phyloP scores from a whole-genome alignment of 73 alveolate species.

The Effrenium voratum region DNA sequence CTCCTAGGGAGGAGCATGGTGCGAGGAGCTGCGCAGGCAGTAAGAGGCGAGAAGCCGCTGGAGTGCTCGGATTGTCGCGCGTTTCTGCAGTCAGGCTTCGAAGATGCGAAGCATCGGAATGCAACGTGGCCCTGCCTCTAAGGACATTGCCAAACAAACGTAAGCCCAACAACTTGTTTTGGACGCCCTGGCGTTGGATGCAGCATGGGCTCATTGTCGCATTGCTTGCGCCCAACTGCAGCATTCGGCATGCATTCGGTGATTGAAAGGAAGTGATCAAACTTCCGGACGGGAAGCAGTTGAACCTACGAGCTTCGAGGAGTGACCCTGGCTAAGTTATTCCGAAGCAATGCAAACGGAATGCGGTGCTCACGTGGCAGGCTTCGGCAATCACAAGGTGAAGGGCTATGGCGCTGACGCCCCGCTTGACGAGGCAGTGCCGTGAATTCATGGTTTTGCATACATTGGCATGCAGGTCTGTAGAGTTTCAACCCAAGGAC shows the following conservation, averaged over 20 bases:
- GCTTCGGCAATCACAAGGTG: neutral
- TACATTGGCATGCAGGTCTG: neutral
- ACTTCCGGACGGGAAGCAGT: neutral
- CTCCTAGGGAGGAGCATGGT: no score
- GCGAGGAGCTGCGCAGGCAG: no score
- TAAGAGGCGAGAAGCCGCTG: no score
- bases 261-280: neutral
- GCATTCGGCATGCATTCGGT: no score
- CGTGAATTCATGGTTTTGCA: neutral
- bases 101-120: conserved; percentile 21
- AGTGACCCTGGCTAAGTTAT: neutral
- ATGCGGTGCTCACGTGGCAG: no score
- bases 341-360: no score
- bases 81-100: no score
- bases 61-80: no score
- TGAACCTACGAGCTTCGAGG: neutral
- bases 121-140: conserved; percentile 13
- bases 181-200: neutral
- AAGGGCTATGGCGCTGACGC: neutral
- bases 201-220: neutral
- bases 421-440: neutral
- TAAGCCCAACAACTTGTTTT: neutral
- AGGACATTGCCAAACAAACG: neutral
- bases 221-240: no score
- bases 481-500: neutral